These are phyloP conservation scores for Conticribra weissflogii DNA, from an alignment of 108 stramenopile genomes.

Conservation along the genomic window DNA sequence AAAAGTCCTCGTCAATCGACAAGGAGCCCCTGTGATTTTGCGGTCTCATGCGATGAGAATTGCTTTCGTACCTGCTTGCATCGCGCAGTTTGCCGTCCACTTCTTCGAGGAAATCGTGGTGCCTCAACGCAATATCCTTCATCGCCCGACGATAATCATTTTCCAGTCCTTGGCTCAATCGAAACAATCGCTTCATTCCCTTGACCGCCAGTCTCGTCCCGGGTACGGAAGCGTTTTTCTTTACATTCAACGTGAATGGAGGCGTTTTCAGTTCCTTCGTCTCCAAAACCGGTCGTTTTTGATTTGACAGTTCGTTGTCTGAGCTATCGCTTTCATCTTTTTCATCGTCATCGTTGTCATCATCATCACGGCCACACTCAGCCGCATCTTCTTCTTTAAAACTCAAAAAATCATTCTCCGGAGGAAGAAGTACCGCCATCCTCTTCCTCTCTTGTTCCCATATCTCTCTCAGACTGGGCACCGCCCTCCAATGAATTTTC, in stretches of 20 bases:
- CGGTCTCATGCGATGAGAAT: conserved; percentile 1
- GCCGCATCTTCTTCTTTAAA: conserved; percentile 20
- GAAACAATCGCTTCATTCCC: conserved; percentile 67
- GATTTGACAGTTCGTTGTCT: background rate
- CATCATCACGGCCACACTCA: conserved; percentile 6
- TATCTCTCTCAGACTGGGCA: conserved; percentile 86
- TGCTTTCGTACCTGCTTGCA: conserved; percentile 3
- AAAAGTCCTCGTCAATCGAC: background rate
- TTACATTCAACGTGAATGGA: conserved; percentile 76
- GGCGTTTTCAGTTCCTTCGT: conserved; percentile 10
- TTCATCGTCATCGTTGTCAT: conserved; percentile 16
- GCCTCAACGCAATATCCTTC: conserved; percentile 57
- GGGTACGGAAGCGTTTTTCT: conserved; percentile 62
- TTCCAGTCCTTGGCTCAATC: conserved; percentile 68
- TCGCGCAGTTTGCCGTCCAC: conserved; percentile 26
- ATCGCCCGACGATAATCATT: conserved; percentile 72
- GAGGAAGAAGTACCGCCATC: conserved; percentile 65
- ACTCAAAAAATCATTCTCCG: conserved; percentile 78
- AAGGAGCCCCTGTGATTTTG: background rate
- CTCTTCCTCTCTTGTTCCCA: conserved; percentile 83
- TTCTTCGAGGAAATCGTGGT: conserved; percentile 29
- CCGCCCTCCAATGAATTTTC: conserved; percentile 85
- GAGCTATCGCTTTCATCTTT: conserved; percentile 1
- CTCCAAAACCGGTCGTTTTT: background rate
- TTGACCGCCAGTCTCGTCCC: conserved; percentile 66